These are phyloP conservation scores for Stagonosporopsis vannaccii DNA, from an alignment of 2,329 filamentous ascomycete species.

Conservation along the genomic window DNA sequence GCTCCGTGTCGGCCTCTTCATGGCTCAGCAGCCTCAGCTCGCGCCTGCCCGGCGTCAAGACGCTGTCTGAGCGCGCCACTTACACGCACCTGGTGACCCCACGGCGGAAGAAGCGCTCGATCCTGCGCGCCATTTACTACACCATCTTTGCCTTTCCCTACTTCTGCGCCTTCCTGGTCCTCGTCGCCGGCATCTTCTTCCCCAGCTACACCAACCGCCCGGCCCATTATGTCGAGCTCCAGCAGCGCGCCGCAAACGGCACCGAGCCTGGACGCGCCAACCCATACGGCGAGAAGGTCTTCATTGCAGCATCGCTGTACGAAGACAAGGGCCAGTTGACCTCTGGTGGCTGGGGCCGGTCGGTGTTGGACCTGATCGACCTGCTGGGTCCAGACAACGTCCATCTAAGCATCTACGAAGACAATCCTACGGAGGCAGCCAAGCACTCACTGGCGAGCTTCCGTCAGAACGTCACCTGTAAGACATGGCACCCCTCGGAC, in stretches of 20 bases:
- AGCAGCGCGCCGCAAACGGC: slow-evolving; percentile 40
- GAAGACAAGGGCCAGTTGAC: slow-evolving; percentile 68
- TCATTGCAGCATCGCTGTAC: slow-evolving; percentile 75
- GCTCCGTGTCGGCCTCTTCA: slow-evolving; percentile 25
- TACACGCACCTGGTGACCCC: slow-evolving; percentile 46
- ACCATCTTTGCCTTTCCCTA: slow-evolving; percentile 43
- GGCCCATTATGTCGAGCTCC: slow-evolving; percentile 58
- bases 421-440: slow-evolving; percentile 68
- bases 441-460: slow-evolving; percentile 63
- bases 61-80: slow-evolving; percentile 37
- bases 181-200: slow-evolving; percentile 58
- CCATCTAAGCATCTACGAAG: slow-evolving; percentile 77
- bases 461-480: slow-evolving; percentile 58
- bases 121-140: slow-evolving; percentile 43
- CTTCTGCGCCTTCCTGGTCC: slow-evolving; percentile 45
- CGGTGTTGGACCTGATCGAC: slow-evolving; percentile 67
- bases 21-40: slow-evolving; percentile 35
- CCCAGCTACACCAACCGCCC: slow-evolving; percentile 65
- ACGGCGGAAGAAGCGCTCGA: slow-evolving; percentile 41
- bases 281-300: slow-evolving; percentile 69
- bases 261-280: slow-evolving; percentile 56
- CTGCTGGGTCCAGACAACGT: slow-evolving; percentile 72
- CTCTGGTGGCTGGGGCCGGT: slow-evolving; percentile 68
- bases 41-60: slow-evolving; percentile 33
- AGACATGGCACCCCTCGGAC: not conserved